These are phyloP conservation scores for Microbotryum saponariae DNA, from an alignment of 1,284 basidiomycete species.

Conservation along the genomic window DNA sequence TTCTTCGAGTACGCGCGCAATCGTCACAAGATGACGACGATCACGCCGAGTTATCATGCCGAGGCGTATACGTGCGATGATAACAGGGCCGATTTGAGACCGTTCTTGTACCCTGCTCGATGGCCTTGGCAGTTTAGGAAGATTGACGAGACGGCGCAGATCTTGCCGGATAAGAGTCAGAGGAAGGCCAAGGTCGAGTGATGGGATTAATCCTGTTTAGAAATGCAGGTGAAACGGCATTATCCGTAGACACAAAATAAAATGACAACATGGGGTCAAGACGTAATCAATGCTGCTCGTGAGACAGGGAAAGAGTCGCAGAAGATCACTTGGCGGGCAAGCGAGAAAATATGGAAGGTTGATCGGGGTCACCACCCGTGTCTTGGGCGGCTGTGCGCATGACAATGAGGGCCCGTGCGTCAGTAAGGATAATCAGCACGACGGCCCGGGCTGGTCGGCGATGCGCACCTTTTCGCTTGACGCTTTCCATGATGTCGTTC, in stretches of 20 bases:
- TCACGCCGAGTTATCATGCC: conserved; percentile 95
- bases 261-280: neutral
- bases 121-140: conserved; percentile 95
- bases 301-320: neutral
- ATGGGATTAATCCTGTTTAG: neutral
- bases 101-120: conserved; percentile 87
- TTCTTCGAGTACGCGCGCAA: conserved; percentile 96
- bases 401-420: conserved; percentile 8
- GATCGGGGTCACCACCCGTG: conserved; percentile 7
- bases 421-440: neutral
- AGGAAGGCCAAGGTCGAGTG: conserved; percentile 4
- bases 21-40: conserved; percentile 97
- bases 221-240: neutral
- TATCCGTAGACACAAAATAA: neutral
- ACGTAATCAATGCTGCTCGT: neutral
- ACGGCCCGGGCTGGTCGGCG: neutral
- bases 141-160: conserved; percentile 61
- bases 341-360: conserved; percentile 26
- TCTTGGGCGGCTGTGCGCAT: neutral
- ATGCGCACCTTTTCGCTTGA: conserved; percentile 63
- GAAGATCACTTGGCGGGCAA: conserved; percentile 25
- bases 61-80: conserved; percentile 58
- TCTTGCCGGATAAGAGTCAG: conserved; percentile 3
- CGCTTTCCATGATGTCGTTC: conserved; percentile 88
- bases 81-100: conserved; percentile 90